Evolutionary conservation across 305 asterid genomes (phyloP), one percentile per base, ranked within the genome.

Genomic region (Striga hermonthica): DNA sequence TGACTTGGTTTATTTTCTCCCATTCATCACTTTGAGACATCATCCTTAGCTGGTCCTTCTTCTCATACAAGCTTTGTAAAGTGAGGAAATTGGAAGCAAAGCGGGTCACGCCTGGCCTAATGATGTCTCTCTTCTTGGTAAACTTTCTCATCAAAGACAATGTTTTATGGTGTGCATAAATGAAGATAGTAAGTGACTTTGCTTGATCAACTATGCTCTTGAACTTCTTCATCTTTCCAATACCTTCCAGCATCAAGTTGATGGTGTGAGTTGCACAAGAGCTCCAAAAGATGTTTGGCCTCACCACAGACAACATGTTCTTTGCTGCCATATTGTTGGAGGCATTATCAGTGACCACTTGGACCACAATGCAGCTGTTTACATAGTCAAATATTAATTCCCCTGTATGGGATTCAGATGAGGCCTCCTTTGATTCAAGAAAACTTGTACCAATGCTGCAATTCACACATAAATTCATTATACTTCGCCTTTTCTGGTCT

Each of bases 321-420:
- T 4, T 4, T 1, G 54, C 54, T 4, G 14, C 38, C 34, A 61
- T 61, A 61, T 61, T 61, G n/a, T 61, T 61, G 6, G 36, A 61
- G 13, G 56, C 66, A 61, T 61, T 61, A 11, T 61, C 36, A 6
- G 53, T 61, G 3, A 61, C 66, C 3, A 61, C 53, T 61, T 61
- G 53, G 43, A 61, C 34, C 4, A 61, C 53, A n/a, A n/a, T n/a
- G n/a, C n/a, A n/a, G n/a, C n/a, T n/a, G n/a, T n/a, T n/a, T n/a
- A n/a, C n/a, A n/a, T n/a, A n/a, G n/a, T n/a, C n/a, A n/a, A n/a
- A n/a, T n/a, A n/a, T n/a, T n/a, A n/a, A n/a, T n/a, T n/a, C n/a
- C n/a, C n/a, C n/a, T n/a, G n/a, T n/a, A n/a, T n/a, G n/a, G n/a
- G 22, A 14, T 61, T 36, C 41, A 9, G 9, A 0, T 7, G 66